Base-by-base conservation (phyloP, 2,329 filamentous ascomycete genomes). In the Rhexocercosporidium sp. region DNA sequence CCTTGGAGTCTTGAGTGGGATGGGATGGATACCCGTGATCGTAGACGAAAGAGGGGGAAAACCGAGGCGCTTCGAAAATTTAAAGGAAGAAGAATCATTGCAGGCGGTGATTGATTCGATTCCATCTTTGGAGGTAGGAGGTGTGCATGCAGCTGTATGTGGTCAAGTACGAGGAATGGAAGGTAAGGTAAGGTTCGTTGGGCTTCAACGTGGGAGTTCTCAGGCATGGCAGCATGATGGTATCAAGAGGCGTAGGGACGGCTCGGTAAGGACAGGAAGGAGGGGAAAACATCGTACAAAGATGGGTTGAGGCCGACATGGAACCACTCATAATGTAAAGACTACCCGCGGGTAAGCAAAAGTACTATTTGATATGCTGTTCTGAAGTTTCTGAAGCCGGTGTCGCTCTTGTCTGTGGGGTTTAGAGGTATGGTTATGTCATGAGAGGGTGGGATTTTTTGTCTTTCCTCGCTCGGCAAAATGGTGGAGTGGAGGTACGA, bases 131-230 rank as follows among this genome's bases (percentile, higher is more conserved):
- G 31, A 57, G 25, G 20, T 20, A 25, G 20, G 9, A 18, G 3
- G 8, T 22, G 47, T 60, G 57, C 34, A 60, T 46, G 57, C 57
- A 46, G 22, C 57, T 31, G 39, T 60, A 46, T 57, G 20, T 57
- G 31, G 54, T 9, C 16, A 56, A 44, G 34, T 25, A 44, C 20
- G 39, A 41, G 18, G n/a, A 47, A 11, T 5, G 44, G 44, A 25
- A 27, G 20, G 25, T 14, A 31, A 31, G 16, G 39, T 37, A 47
- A 44, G 37, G 39, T 46, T 60, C 57, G 39, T 60, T 31, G 57
- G 57, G 57, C 39, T 60, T 31, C 57, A 60, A 44, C 56, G 56
- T 46, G 34, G 56, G 56, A 46, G 41, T 22, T 41, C 34, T 22
- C 22, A 25, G 31, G n/a, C n/a, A n/a, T 18, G 54, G 31, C 54